Evolutionary conservation across 2,329 filamentous ascomycete species (phyloP).

Genomic region (Phaeosphaeriaceae sp.): DNA sequence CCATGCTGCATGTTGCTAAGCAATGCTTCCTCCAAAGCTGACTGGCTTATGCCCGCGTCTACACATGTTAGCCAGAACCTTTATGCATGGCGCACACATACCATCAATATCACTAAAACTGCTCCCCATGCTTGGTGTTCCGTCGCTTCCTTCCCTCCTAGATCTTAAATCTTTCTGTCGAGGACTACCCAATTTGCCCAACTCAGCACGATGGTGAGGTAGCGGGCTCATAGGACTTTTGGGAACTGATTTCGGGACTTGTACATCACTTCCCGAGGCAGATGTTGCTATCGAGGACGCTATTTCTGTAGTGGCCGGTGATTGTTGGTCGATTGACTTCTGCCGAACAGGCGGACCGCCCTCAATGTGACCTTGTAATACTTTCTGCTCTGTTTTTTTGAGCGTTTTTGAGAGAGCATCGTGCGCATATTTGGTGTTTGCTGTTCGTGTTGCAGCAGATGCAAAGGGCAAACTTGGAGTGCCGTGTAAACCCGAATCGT

Average conservation of each 20-base stretch:
- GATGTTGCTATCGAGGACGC: constrained; percentile 63
- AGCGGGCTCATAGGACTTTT: constrained; percentile 41
- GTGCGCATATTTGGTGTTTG: constrained; percentile 14
- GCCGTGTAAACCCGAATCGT: constrained; percentile 62
- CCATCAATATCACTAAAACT: constrained; percentile 87
- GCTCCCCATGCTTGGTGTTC: constrained; percentile 62
- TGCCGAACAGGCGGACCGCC: constrained; percentile 11
- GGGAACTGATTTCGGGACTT: constrained; percentile 19
- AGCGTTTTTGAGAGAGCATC: constrained; percentile 8
- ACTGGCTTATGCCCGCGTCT: constrained; percentile 83
- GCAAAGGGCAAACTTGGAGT: constrained; percentile 54
- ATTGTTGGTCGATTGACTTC: constrained; percentile 26
- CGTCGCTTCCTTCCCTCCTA: constrained; percentile 42
- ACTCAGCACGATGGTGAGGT: constrained; percentile 65
- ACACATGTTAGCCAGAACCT: constrained; percentile 5
- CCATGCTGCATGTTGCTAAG: constrained; percentile 73
- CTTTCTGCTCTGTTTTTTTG: constrained; percentile 18
- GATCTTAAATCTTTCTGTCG: constrained; percentile 41
- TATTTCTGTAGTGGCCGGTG: constrained; percentile 28
- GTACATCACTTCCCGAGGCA: constrained; percentile 40
- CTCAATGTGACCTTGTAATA: constrained; percentile 4
- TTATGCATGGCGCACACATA: constrained; percentile 34
- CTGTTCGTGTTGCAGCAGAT: constrained; percentile 16
- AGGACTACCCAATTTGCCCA: constrained; percentile 62
- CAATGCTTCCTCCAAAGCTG: constrained; percentile 77